Evolutionary conservation across 768 basidiomycete species (phyloP).

Genomic region (Lactarius tabidus): DNA sequence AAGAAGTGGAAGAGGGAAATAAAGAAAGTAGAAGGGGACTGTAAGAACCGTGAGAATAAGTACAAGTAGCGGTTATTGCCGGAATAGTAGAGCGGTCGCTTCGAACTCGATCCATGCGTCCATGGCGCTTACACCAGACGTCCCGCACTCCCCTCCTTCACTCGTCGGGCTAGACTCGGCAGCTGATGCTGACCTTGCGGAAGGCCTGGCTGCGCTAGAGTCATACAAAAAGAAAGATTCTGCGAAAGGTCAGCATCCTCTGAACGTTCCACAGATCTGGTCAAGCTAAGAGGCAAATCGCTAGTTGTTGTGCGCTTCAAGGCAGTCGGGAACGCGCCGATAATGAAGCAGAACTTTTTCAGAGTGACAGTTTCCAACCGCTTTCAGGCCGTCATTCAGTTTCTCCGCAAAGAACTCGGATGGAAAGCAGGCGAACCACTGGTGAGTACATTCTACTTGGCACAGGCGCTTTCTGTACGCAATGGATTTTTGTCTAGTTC

Average conservation of each 20-base stretch:
- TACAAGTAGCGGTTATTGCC: slow-evolving; percentile 35
- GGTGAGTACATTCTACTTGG: slow-evolving; percentile 42
- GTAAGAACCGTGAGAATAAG: not conserved
- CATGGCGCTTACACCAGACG: slow-evolving; percentile 23
- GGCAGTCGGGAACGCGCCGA: slow-evolving; percentile 94
- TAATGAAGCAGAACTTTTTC: slow-evolving; percentile 99
- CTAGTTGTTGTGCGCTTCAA: slow-evolving; percentile 96
- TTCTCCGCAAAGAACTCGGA: slow-evolving; percentile 82
- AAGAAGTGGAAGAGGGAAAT: not conserved
- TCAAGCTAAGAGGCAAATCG: not conserved
- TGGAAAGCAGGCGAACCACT: slow-evolving; percentile 85
- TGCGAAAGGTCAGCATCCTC: slow-evolving; percentile 54
- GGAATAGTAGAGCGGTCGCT: slow-evolving; percentile 16
- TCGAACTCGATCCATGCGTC: not conserved
- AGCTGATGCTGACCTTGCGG: slow-evolving; percentile 30
- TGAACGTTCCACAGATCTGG: not conserved
- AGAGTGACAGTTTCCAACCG: slow-evolving; percentile 93
- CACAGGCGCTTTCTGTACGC: not conserved
- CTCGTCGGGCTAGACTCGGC: slow-evolving; percentile 6
- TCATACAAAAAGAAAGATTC: slow-evolving; percentile 84
- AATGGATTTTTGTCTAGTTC: slow-evolving; percentile 41
- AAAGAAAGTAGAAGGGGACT: not conserved
- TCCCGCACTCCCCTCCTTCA: slow-evolving; percentile 8
- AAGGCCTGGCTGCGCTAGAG: slow-evolving; percentile 71
- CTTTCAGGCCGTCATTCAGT: slow-evolving; percentile 94